These are phyloP conservation scores for Artemisia argyi DNA, from an alignment of 129 eudicot genomes.

Conservation along the genomic window DNA sequence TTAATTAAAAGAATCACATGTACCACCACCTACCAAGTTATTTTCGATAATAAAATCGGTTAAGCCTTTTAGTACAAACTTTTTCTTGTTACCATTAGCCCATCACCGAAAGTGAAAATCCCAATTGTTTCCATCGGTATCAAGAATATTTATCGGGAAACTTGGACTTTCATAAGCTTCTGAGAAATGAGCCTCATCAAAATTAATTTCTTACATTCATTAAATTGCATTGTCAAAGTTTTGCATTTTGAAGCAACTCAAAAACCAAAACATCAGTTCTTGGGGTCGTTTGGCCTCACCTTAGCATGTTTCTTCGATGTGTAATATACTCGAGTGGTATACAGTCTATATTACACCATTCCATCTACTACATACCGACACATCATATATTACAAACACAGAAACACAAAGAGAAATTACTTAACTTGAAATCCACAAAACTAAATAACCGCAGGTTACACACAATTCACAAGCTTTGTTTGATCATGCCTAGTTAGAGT, in stretches of 20 bases:
- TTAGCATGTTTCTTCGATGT: too few relatives aligned
- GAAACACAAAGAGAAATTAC: too few relatives aligned
- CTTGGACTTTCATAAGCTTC: constrained; percentile 31
- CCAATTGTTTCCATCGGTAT: constrained; percentile 59
- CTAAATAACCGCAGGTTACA: too few relatives aligned
- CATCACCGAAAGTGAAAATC: constrained; percentile 38
- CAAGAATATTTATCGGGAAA: constrained; percentile 35
- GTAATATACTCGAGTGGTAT: too few relatives aligned
- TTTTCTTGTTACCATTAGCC: constrained; percentile 28
- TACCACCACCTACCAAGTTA: constrained; percentile 52
- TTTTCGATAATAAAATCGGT: constrained; percentile 37
- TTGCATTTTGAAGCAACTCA: background rate
- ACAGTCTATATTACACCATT: too few relatives aligned
- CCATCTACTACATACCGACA: too few relatives aligned
- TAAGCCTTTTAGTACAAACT: constrained; percentile 54
- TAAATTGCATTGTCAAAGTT: background rate
- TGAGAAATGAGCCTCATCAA: constrained; percentile 49
- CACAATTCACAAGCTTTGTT: too few relatives aligned
- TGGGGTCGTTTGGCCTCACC: too few relatives aligned
- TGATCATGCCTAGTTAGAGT: too few relatives aligned
- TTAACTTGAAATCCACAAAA: too few relatives aligned
- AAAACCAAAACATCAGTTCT: background rate
- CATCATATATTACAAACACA: too few relatives aligned
- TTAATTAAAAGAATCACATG: constrained; percentile 34
- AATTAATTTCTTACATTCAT: background rate